Conservation (phyloP, 108 stramenopile species). For the Pseudonitzschia multiseries region DNA sequence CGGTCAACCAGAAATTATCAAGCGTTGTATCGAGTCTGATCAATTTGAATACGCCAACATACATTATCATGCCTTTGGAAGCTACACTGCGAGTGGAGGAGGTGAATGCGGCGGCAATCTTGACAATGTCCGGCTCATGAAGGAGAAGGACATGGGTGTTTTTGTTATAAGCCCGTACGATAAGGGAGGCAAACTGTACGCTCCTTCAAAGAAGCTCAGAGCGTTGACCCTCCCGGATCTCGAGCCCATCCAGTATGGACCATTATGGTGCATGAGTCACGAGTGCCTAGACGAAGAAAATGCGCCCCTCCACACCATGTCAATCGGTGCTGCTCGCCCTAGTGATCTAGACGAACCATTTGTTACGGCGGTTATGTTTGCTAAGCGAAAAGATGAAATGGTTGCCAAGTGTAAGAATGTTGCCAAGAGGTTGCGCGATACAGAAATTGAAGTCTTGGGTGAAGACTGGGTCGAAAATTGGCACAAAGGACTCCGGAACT, state of each 20-base stretch:
- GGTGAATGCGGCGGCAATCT: constrained; percentile 58
- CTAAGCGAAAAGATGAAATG: constrained; percentile 33
- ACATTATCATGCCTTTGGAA: constrained; percentile 88
- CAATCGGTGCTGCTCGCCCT: constrained; percentile 72
- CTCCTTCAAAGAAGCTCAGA: constrained; percentile 65
- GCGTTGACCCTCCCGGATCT: constrained; percentile 70
- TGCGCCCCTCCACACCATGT: constrained; percentile 58
- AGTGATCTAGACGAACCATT: constrained; percentile 74
- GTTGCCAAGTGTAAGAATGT: constrained; percentile 33
- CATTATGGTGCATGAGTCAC: constrained; percentile 65
- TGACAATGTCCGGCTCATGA: constrained; percentile 54
- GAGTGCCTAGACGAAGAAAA: constrained; percentile 24
- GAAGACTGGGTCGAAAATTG: constrained; percentile 69
- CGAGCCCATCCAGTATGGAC: constrained; percentile 73
- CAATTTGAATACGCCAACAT: constrained; percentile 85
- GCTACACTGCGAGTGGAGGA: constrained; percentile 81
- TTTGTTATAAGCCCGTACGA: constrained; percentile 59
- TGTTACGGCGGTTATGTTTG: constrained; percentile 48
- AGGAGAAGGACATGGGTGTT: constrained; percentile 80
- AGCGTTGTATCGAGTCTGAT: constrained; percentile 64
- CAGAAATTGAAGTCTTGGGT: constrained; percentile 60
- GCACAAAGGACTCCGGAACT: constrained; percentile 53
- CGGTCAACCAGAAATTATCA: constrained; percentile 71
- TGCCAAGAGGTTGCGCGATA: constrained; percentile 45
- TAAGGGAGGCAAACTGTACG: constrained; percentile 84